Evolutionary conservation across 257 asterid genomes (phyloP).

Genomic region (Fraxinus cuspidata): DNA sequence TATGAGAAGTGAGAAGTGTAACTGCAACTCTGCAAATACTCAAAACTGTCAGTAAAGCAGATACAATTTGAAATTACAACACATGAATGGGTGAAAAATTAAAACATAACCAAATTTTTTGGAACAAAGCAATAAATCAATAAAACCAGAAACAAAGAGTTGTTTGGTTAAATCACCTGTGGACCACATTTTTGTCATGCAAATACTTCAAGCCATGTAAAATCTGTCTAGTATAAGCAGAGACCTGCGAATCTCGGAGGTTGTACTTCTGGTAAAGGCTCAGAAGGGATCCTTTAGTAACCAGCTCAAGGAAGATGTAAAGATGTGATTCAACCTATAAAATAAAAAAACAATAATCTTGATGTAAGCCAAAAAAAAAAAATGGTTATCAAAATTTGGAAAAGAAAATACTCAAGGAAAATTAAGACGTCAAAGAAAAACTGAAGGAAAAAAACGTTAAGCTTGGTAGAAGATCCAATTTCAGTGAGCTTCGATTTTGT

Average conservation of each 20-base stretch:
- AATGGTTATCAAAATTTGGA: not conserved
- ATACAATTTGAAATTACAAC: not conserved
- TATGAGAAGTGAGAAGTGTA: not conserved
- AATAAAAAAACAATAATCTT: not conserved
- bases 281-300: constrained; percentile 44
- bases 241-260: constrained; percentile 49
- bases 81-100: not conserved
- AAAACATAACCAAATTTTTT: not conserved
- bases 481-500: constrained; percentile 1
- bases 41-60: not conserved
- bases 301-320: constrained; percentile 51
- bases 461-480: not conserved
- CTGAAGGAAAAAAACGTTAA: not conserved
- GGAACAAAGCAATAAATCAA: not conserved
- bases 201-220: constrained; percentile 53
- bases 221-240: constrained; percentile 49
- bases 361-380: constrained; percentile 9
- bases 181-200: constrained; percentile 47
- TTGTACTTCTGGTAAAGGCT: constrained; percentile 39
- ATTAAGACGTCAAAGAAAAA: not conserved
- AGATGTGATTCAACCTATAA: constrained; percentile 47
- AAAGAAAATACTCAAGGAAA: not conserved
- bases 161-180: constrained; percentile 38
- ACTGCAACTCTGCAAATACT: not conserved
- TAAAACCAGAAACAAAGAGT: not conserved